These are phyloP conservation scores for Solanum rostratum DNA, from an alignment of 257 asterid genomes.

Conservation along the genomic window DNA sequence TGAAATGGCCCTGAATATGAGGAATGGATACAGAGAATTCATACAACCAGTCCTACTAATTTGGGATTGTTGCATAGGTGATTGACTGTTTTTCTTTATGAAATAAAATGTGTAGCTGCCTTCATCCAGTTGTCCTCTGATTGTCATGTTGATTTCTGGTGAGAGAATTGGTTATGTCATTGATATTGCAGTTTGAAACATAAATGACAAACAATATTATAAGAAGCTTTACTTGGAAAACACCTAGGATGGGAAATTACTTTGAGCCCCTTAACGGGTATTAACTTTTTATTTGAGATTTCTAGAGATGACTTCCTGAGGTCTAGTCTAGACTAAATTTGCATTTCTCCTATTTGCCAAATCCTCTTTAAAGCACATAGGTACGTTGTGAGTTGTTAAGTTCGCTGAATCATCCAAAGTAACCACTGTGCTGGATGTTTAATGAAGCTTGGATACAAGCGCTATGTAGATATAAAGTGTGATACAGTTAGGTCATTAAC, in stretches of 20 bases:
- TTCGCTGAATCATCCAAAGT: neutral
- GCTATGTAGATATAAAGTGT: neutral
- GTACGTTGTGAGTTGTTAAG: neutral
- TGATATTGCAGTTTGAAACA: neutral
- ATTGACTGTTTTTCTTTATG: neutral
- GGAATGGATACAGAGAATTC: neutral
- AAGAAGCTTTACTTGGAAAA: slow-evolving; percentile 19
- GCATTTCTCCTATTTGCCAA: neutral
- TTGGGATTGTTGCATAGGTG: neutral
- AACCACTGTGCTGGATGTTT: neutral
- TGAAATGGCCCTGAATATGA: neutral
- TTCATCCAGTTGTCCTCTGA: neutral
- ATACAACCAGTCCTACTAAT: neutral
- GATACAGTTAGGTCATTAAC: neutral
- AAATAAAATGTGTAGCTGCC: neutral
- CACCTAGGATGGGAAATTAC: neutral
- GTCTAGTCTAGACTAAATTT: neutral
- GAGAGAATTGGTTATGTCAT: neutral
- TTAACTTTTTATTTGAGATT: neutral
- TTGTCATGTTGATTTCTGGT: neutral
- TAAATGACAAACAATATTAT: slow-evolving; percentile 25
- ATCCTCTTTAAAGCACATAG: neutral
- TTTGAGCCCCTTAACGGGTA: neutral
- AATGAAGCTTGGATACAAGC: neutral
- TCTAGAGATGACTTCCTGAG: neutral